Conservation (phyloP, 805 yeast species). For the Saccharomycopsis sp. region DNA sequence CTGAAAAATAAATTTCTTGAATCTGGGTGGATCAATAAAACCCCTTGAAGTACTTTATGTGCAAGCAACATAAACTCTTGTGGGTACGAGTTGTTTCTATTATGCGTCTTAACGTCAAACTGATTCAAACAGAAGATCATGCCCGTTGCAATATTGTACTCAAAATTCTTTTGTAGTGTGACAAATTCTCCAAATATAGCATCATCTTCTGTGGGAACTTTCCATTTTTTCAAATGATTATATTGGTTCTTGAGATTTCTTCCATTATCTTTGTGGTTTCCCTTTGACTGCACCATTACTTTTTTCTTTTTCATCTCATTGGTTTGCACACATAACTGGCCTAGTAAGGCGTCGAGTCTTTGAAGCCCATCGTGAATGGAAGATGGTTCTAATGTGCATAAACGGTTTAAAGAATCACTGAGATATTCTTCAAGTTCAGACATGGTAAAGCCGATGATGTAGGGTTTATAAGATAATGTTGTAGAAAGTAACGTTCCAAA, state of each 20-base stretch:
- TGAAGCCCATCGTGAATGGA: conserved; percentile 23
- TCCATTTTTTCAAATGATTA: conserved; percentile 24
- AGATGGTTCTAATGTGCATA: conserved; percentile 21
- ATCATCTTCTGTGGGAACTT: conserved; percentile 25
- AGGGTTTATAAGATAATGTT: no score
- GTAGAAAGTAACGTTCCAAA: no score
- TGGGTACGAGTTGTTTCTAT: conserved; percentile 17
- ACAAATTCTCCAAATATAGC: conserved; percentile 33
- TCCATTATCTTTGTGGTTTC: conserved; percentile 1
- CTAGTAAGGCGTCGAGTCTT: conserved; percentile 23
- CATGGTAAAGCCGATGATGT: no score
- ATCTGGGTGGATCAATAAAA: conserved; percentile 47
- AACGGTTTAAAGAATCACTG: conserved; percentile 20
- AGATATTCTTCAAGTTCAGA: conserved; percentile 22
- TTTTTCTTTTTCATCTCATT: conserved; percentile 7
- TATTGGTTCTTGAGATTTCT: conserved; percentile 9
- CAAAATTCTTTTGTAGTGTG: conserved; percentile 42
- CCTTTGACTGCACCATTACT: background rate
- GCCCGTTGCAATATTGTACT: conserved; percentile 38
- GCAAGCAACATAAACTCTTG: conserved; percentile 23
- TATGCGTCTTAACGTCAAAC: conserved; percentile 21
- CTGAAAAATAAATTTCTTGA: conserved; percentile 43
- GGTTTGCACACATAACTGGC: conserved; percentile 21
- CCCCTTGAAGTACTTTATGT: conserved; percentile 45
- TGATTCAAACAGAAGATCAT: conserved; percentile 27